Conservation (phyloP, 306 rosid genomes). For the Pterocarpus santalinus region DNA sequence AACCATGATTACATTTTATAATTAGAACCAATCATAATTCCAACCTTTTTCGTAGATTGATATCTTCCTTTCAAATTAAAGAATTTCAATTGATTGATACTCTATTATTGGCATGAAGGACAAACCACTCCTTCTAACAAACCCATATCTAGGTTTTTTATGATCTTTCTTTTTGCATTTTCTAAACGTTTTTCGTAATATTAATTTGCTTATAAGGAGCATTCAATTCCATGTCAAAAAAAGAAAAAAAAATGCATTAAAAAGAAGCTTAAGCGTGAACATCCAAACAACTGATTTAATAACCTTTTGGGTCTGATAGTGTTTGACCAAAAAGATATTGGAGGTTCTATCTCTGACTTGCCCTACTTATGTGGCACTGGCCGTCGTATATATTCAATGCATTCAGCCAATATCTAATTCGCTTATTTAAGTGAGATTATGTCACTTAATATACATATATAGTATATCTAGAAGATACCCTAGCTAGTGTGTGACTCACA, state of each 20-base stretch:
- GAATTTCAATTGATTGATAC: neutral
- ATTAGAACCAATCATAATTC: neutral
- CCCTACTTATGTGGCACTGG: neutral
- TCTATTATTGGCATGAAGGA: neutral
- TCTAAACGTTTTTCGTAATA: neutral
- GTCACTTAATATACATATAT: neutral
- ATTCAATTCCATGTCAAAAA: neutral
- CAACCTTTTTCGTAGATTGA: neutral
- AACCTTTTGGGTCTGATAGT: neutral
- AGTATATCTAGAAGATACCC: neutral
- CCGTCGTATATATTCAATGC: constrained; percentile 11
- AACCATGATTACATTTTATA: neutral
- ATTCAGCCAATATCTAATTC: neutral
- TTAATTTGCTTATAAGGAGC: neutral
- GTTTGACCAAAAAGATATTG: constrained; percentile 19
- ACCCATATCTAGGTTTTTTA: neutral
- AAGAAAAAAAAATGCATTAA: neutral
- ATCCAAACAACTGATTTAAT: neutral
- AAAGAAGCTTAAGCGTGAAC: neutral
- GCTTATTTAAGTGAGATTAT: constrained; percentile 4
- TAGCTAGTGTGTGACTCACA: neutral
- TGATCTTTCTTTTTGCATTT: neutral
- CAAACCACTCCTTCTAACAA: neutral
- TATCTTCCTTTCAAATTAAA: neutral
- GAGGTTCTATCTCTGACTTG: constrained; percentile 22